A percentile compares a stretch with the other conserved stretches of the same genome.
phyloP scores from a whole-genome alignment of 2,329 filamentous ascomycete species.

The Clonostachys rhizophaga region DNA sequence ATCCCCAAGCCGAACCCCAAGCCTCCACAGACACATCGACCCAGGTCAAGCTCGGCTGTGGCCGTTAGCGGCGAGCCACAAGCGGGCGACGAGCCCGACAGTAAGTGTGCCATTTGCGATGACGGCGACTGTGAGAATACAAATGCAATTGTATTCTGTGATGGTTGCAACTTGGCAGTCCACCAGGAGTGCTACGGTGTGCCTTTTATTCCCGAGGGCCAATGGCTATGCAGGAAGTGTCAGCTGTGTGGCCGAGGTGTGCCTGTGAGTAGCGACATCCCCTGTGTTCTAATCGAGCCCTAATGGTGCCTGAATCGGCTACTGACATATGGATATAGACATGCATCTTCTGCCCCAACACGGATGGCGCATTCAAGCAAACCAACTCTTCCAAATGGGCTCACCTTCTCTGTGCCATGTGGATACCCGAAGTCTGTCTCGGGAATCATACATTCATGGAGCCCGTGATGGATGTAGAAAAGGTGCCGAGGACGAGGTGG shows the following conservation, averaged over 20 bases:
- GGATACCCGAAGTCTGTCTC: slow-evolving; percentile 95
- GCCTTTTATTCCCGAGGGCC: slow-evolving; percentile 95
- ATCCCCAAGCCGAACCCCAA: slow-evolving; percentile 98
- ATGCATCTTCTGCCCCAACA: slow-evolving; percentile 98
- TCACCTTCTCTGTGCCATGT: slow-evolving; percentile 93
- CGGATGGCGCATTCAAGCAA: slow-evolving; percentile 96
- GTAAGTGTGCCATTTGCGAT: slow-evolving; percentile 95
- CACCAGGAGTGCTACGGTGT: slow-evolving; percentile 99
- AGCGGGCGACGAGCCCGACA: slow-evolving; percentile 85
- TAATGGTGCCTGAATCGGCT: slow-evolving; percentile 8
- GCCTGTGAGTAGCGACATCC: slow-evolving; percentile 51
- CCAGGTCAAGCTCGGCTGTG: slow-evolving; percentile 87
- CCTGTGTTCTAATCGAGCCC: neutral
- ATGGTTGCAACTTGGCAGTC: slow-evolving; percentile 94
- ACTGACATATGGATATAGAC: slow-evolving; percentile 42
- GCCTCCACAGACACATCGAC: slow-evolving; percentile 88
- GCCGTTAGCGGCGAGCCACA: slow-evolving; percentile 92
- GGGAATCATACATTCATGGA: slow-evolving; percentile 98
- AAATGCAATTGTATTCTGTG: slow-evolving; percentile 98
- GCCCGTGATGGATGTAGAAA: slow-evolving; percentile 95
- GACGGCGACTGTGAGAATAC: slow-evolving; percentile 99
- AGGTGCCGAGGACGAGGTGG: slow-evolving; percentile 93
- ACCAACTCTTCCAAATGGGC: slow-evolving; percentile 96
- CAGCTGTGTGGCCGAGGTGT: slow-evolving; percentile 90
- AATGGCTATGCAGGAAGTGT: slow-evolving; percentile 97